Conservation (phyloP, 352 stramenopile genomes). For the Globisporangium cylindrosporum region DNA sequence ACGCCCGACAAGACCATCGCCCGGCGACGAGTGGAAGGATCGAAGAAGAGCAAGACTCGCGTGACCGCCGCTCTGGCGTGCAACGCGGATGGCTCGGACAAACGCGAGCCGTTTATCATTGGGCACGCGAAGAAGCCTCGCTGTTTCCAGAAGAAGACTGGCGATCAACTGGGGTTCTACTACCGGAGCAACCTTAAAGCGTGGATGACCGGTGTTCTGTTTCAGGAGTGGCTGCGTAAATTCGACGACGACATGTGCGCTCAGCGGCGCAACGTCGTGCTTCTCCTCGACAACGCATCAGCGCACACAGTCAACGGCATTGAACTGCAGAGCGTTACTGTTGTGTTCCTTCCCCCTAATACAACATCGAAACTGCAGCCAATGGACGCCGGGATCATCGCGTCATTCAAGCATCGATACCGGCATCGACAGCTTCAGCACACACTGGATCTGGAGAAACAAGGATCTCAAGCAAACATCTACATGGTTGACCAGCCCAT, state of each 20-base stretch:
- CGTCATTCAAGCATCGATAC: background rate
- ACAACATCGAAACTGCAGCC: background rate
- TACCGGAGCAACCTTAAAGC: background rate
- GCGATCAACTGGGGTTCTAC: background rate
- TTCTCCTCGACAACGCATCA: conserved; percentile 1
- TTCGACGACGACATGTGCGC: background rate
- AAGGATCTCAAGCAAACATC: background rate
- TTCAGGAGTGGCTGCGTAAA: background rate
- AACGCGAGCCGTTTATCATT: background rate
- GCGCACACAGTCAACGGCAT: background rate
- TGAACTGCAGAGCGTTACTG: background rate
- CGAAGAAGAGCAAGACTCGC: background rate
- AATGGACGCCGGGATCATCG: background rate
- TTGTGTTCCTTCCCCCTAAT: background rate
- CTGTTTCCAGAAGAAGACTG: conserved; percentile 1
- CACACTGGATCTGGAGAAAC: background rate
- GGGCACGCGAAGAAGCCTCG: background rate
- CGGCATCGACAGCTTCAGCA: background rate
- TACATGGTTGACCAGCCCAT: background rate
- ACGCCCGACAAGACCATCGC: background rate
- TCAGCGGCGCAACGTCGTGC: background rate
- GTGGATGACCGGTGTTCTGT: background rate
- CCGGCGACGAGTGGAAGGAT: background rate
- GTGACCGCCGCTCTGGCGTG: background rate
- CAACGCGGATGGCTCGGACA: background rate